Conservation (phyloP, 129 eudicot genomes). For the Pseudognaphalium luteoalbum region DNA sequence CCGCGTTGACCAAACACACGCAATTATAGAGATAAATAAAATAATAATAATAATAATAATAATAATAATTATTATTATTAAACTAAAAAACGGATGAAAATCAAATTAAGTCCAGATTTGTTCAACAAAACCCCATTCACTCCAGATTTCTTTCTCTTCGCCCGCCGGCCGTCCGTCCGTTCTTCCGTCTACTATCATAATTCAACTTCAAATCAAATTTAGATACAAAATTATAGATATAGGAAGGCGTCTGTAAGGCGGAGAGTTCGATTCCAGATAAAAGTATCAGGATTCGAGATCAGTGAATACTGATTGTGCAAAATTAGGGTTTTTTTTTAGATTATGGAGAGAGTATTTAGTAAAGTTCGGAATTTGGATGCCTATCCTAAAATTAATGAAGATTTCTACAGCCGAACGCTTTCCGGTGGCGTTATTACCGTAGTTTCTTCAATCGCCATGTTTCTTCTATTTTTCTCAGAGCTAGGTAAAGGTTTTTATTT, state of each 20-base stretch:
- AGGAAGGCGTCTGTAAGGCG: conserved; percentile 18
- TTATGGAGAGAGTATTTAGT: conserved; percentile 54
- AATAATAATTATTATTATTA: too few species aligned
- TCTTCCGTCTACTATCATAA: conserved; percentile 16
- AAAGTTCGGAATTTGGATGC: conserved; percentile 80
- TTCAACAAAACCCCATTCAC: conserved; percentile 30
- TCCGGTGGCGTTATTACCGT: conserved; percentile 84
- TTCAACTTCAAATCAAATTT: not conserved
- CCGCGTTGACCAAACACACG: conserved; percentile 33
- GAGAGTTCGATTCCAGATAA: not conserved
- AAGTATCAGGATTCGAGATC: conserved; percentile 22
- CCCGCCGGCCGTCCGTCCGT: conserved; percentile 29
- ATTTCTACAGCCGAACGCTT: conserved; percentile 79
- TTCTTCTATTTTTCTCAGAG: conserved; percentile 72
- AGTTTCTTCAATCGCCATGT: conserved; percentile 65
- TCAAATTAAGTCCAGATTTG: conserved; percentile 36
- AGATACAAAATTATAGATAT: not conserved
- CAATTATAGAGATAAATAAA: conserved; percentile 1
- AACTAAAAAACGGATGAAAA: not conserved
- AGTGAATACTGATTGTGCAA: too few species aligned
- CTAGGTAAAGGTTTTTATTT: conserved; percentile 47
- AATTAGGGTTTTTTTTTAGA: conserved; percentile 1
- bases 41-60: too few species aligned
- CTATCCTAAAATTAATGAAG: conserved; percentile 84
- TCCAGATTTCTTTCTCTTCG: conserved; percentile 17